Base-by-base conservation (phyloP, 371 early-diverging fungal genomes). In the Entomophthora muscae region DNA sequence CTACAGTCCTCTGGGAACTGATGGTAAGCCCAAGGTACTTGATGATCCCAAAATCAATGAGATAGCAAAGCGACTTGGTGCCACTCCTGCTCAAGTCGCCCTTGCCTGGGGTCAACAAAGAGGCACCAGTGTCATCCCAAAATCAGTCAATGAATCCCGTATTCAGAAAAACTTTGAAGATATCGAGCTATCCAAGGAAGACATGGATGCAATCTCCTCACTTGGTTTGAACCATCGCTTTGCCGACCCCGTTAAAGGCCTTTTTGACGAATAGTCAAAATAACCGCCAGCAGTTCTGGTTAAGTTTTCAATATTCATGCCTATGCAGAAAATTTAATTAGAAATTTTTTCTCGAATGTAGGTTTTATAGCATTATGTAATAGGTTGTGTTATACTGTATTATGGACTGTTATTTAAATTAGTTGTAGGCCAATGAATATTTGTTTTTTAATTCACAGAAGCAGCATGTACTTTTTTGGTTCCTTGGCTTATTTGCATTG, bases 1-100 rank as follows among this genome's bases (percentile, higher is more conserved):
- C 17, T 83, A 80, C 67, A 78, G 79, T 55, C 76, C 78, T 61
- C 79, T 83, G 69, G 81, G 81, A 26, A 79, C 81, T 32, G 75
- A 3, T 79, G 78, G 53, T 32, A 64, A 68, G 3, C 68, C 77
- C 31, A 60, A 42, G 63, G 53, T 79, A 42, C 65, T 79, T 17
- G 66, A 71, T 31, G 77, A 83, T 12, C 72, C 72, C 0, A 65
- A 61, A 22, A 63, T 80, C 54, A 69, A 63, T 53, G 70, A 71
- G 63, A 73, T 83, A 13, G 81, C 77, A 0, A 63, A 70, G 7
- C 69, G 74, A 62, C 69, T 78, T 54, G 65, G 66, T 1, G 76
- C 75, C 59, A 67, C 74, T 13, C 62, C 78, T 2, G 80, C 79
- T 1, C 82, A 83, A 63, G 67, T 77, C 10, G 55, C 74, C 52